Evolutionary conservation across 2,329 filamentous ascomycete species (phyloP).

Genomic region (Cytospora schulzeri): DNA sequence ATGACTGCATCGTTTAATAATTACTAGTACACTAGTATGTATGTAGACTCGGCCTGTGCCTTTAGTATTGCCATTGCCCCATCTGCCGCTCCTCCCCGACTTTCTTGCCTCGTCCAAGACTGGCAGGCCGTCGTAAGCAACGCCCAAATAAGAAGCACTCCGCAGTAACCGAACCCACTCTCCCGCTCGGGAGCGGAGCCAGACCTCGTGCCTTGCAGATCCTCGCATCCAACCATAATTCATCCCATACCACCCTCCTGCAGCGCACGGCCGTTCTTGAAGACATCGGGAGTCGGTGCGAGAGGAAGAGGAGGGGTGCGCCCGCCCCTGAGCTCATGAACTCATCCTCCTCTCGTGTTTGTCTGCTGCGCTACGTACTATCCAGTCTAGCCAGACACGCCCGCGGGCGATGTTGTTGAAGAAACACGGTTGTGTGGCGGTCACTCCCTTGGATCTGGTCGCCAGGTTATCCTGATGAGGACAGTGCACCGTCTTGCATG

Average conservation of each 20-base stretch:
- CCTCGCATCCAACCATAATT: constrained; percentile 14
- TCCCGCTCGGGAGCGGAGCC: neutral
- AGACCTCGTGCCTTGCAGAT: constrained; percentile 18
- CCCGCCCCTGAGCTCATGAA: neutral
- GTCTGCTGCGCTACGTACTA: neutral
- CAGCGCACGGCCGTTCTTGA: neutral
- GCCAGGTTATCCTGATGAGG: neutral
- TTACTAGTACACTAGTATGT: too few species aligned
- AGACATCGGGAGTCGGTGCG: neutral
- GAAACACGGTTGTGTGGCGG: neutral
- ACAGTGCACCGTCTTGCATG: neutral
- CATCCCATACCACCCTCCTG: constrained; percentile 15
- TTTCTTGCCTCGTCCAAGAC: neutral
- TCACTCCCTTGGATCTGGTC: neutral
- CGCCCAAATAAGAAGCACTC: neutral
- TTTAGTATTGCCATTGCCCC: too few species aligned
- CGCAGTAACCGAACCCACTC: neutral
- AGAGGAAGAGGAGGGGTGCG: neutral
- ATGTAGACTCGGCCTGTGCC: too few species aligned
- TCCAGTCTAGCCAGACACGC: neutral
- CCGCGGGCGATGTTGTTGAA: neutral
- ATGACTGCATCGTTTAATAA: neutral
- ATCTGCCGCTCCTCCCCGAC: too few species aligned
- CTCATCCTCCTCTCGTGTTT: neutral
- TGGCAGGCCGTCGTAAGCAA: constrained; percentile 2